Conservation (phyloP, 108 stramenopile species). For the Fragilaria radians region DNA sequence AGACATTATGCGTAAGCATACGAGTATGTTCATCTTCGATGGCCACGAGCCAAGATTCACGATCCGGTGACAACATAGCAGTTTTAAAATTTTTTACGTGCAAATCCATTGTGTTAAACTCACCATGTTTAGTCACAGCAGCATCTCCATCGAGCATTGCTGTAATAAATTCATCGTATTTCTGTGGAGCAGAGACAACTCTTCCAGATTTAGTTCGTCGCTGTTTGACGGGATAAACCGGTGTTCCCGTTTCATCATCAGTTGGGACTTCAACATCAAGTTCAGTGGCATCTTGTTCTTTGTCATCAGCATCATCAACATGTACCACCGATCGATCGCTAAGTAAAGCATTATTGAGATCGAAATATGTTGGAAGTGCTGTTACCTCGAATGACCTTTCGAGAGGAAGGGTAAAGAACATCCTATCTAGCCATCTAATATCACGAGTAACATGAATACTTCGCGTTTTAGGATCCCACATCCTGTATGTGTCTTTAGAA, state of each 20-base stretch:
- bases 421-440: slow-evolving; percentile 23
- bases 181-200: background rate
- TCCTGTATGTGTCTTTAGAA: slow-evolving; percentile 9
- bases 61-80: slow-evolving; percentile 22
- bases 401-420: slow-evolving; percentile 15
- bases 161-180: background rate
- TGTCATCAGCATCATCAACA: background rate
- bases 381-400: background rate
- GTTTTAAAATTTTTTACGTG: slow-evolving; percentile 31
- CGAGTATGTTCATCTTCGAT: slow-evolving; percentile 27
- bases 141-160: slow-evolving; percentile 27
- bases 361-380: background rate
- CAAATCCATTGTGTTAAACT: slow-evolving; percentile 24
- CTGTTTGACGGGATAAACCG: no score
- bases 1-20: slow-evolving; percentile 22
- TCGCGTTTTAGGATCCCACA: slow-evolving; percentile 17
- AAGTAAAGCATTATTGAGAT: background rate
- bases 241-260: no score
- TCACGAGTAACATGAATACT: slow-evolving; percentile 17
- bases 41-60: slow-evolving; percentile 23
- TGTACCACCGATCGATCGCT: no score
- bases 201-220: background rate
- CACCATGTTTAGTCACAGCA: no score
- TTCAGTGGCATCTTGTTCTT: slow-evolving; percentile 9
- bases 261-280: no score